Evolutionary conservation across 345 rosid genomes (phyloP), one percentile per base, ranked within the genome.

Genomic region (Atalantia buxifolia): DNA sequence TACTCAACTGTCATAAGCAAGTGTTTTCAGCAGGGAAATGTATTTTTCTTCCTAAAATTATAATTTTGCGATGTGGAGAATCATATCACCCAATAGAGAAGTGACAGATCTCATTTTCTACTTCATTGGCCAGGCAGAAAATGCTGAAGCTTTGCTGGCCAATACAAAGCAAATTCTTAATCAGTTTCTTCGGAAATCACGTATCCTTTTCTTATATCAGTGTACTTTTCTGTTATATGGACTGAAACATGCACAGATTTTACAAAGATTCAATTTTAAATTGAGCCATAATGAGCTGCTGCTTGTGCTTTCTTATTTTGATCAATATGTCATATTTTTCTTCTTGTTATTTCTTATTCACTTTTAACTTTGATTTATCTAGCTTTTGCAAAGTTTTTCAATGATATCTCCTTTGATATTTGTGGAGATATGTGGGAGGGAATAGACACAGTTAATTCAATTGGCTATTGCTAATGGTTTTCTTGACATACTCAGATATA

Each of bases 121-220:
- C 73, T 74, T 77, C 56, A 35, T 74, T 67, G 66, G 65, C 27
- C 89, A 95, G 98, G 96, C 87, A 70, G 97, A 95, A 75, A 94
- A 92, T 87, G 93, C 91, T 61, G 97, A 95, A 88, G 99, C 98
- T 83, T 92, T 92, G 70, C 77, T 93, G 64, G 94, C 99, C 79
- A 95, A 95, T 87, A 88, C 98, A 75, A 95, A 95, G 85, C 98
- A 95, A 89, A 91, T 95, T 80, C 94, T 95, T 53, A 91, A 87
- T 79, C 99, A 93, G 84, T 92, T 93, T 87, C 90, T 95, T 72
- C 90, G 81, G 57, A 95, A 93, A 85, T 93, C 99, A 85, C 45
- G 98, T 95, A 95, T 91, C 95, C 92, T 89, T 66, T 74, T 67
- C 35, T 40, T 70, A 68, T 36, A 33, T 50, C 9, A 25, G 24